phyloP scores from a whole-genome alignment of 306 rosid species.

The Casuarina glauca region DNA sequence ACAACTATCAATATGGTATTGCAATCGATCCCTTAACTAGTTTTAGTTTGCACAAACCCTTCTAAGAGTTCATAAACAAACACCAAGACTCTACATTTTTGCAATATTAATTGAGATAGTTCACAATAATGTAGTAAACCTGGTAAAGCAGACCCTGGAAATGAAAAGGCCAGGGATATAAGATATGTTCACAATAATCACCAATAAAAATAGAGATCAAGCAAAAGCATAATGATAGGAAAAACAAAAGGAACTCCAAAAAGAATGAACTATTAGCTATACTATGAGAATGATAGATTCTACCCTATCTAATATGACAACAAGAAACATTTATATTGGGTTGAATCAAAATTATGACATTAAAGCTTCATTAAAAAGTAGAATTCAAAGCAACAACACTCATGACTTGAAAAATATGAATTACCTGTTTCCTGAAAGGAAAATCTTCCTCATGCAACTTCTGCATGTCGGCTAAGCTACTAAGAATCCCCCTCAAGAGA shows the following conservation, averaged over 20 bases:
- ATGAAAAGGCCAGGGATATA: neutral
- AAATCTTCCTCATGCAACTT: slow-evolving; percentile 80
- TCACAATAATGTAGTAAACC: neutral
- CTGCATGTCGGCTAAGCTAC: slow-evolving; percentile 50
- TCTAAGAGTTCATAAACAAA: too few relatives aligned
- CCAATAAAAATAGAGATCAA: neutral
- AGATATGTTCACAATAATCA: neutral
- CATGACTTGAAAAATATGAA: neutral
- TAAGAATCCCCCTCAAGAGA: too few relatives aligned
- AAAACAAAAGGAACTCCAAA: neutral
- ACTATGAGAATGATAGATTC: neutral
- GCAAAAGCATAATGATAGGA: neutral
- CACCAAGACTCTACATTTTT: neutral
- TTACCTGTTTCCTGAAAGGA: slow-evolving; percentile 79
- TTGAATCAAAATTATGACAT: neutral
- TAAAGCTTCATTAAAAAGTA: neutral
- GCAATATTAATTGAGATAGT: neutral
- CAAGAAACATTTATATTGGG: neutral
- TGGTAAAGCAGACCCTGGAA: neutral
- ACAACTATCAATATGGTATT: too few relatives aligned
- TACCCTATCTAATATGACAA: neutral
- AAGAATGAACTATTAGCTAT: neutral
- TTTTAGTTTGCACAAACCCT: too few relatives aligned
- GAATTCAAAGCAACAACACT: neutral
- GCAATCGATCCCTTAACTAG: too few relatives aligned